phyloP scores from a whole-genome alignment of 306 rosid species.

The Hippophae rhamnoides region DNA sequence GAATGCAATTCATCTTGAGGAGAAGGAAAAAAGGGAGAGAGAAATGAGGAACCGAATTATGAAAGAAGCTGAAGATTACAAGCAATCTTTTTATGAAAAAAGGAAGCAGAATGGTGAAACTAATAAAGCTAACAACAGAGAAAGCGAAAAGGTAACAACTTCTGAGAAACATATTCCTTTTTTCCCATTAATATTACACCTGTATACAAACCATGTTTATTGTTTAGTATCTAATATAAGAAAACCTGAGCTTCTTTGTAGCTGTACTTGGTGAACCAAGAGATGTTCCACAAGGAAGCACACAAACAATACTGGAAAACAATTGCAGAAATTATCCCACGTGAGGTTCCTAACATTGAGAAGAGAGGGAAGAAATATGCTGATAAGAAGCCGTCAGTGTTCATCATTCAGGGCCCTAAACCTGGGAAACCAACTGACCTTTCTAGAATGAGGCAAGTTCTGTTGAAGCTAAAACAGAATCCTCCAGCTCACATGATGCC shows the following conservation, averaged over 20 bases:
- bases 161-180: neutral
- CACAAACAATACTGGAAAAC: slow-evolving; percentile 90
- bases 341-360: slow-evolving; percentile 85
- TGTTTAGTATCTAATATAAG: slow-evolving; percentile 8
- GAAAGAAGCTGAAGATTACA: slow-evolving; percentile 80
- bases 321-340: slow-evolving; percentile 80
- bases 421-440: slow-evolving; percentile 95
- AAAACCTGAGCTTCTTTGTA: slow-evolving; percentile 22
- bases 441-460: slow-evolving; percentile 76
- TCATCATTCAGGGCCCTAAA: slow-evolving; percentile 81
- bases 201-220: slow-evolving; percentile 10
- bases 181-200: neutral
- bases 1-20: slow-evolving; percentile 70
- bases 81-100: slow-evolving; percentile 63
- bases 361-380: slow-evolving; percentile 86
- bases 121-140: slow-evolving; percentile 58
- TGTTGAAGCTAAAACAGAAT: slow-evolving; percentile 65
- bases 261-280: slow-evolving; percentile 68
- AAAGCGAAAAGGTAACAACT: slow-evolving; percentile 68
- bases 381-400: slow-evolving; percentile 53
- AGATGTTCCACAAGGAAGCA: slow-evolving; percentile 94
- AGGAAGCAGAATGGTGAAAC: slow-evolving; percentile 65
- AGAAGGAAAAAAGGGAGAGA: slow-evolving; percentile 69
- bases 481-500: slow-evolving; percentile 91
- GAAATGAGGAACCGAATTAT: slow-evolving; percentile 83